Evolutionary conservation across 345 rosid species (phyloP).

Genomic region (Lenwebbia sp.): DNA sequence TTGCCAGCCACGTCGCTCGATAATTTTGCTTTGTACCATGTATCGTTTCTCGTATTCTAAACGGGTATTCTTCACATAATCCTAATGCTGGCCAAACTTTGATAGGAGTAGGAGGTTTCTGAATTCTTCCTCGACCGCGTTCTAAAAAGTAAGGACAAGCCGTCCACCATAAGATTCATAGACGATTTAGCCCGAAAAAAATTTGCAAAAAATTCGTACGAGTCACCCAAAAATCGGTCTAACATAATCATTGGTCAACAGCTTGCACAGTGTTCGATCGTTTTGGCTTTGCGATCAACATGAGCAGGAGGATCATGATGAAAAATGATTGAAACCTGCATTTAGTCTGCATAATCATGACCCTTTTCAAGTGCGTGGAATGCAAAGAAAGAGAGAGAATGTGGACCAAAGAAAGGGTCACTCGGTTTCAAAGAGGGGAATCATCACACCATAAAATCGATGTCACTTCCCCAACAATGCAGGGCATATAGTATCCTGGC

Average conservation of each 20-base stretch:
- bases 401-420: neutral
- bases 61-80: neutral
- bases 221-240: too few species aligned
- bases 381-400: neutral
- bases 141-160: neutral
- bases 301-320: neutral
- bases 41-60: neutral
- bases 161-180: too few species aligned
- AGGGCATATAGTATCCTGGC: neutral
- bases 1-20: neutral
- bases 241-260: neutral
- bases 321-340: neutral
- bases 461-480: neutral
- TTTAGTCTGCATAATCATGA: neutral
- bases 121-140: neutral
- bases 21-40: neutral
- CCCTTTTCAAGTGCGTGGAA: neutral
- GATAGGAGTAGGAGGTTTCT: neutral
- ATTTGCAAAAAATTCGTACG: too few species aligned
- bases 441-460: neutral
- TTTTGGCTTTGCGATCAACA: neutral
- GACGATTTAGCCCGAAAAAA: too few species aligned
- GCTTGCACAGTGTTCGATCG: neutral
- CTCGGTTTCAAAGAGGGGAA: neutral
- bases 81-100: neutral